Conservation (phyloP, 2,329 filamentous ascomycete species). For the Cryphonectria parasitica region DNA sequence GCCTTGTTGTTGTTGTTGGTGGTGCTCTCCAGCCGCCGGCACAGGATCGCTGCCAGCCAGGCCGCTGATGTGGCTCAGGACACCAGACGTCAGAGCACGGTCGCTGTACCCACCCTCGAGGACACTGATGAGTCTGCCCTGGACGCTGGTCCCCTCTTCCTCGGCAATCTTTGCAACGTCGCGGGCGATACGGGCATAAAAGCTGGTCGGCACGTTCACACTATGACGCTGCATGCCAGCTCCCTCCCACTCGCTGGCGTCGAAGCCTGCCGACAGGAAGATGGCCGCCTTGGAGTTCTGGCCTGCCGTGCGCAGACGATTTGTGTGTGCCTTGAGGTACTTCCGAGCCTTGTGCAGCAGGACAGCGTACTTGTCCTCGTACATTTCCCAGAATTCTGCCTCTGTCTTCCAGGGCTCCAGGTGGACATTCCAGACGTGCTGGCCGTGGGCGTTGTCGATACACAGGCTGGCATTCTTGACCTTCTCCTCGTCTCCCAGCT, state of each 20-base stretch:
- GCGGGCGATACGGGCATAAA: slow-evolving; percentile 87
- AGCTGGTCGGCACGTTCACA: slow-evolving; percentile 94
- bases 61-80: slow-evolving; percentile 87
- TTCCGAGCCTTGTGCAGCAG: slow-evolving; percentile 79
- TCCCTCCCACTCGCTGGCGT: slow-evolving; percentile 94
- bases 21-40: slow-evolving; percentile 41
- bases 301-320: slow-evolving; percentile 61
- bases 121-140: slow-evolving; percentile 88
- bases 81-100: slow-evolving; percentile 82
- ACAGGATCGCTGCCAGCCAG: slow-evolving; percentile 63
- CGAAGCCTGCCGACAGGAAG: slow-evolving; percentile 94
- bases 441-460: slow-evolving; percentile 90
- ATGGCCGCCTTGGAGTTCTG: slow-evolving; percentile 79
- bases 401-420: slow-evolving; percentile 83
- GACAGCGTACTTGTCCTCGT: slow-evolving; percentile 75
- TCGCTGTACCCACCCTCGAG: slow-evolving; percentile 97
- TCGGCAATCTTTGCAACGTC: slow-evolving; percentile 83
- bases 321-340: slow-evolving; percentile 76
- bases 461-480: slow-evolving; percentile 93
- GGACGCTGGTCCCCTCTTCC: slow-evolving; percentile 75
- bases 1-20: slow-evolving; percentile 29
- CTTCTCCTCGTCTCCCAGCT: slow-evolving; percentile 90
- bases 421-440: slow-evolving; percentile 96
- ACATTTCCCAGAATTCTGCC: slow-evolving; percentile 86
- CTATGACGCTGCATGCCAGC: slow-evolving; percentile 93